phyloP scores from a whole-genome alignment of 2,329 filamentous ascomycete genomes.

The Tolypocladium sp. region DNA sequence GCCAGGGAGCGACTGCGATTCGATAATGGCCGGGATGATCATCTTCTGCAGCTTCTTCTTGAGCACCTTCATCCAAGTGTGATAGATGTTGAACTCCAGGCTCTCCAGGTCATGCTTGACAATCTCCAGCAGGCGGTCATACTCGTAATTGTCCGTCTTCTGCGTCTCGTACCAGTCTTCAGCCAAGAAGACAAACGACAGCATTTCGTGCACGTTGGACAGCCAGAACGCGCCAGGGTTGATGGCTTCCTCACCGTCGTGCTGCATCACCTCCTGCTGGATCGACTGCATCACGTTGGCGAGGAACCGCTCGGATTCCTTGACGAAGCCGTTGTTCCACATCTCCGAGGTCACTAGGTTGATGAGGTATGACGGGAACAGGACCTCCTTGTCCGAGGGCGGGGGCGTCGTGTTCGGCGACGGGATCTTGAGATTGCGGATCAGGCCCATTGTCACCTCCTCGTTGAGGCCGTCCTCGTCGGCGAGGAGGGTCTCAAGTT shows the following conservation, averaged over 20 bases:
- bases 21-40: constrained; percentile 98
- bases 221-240: constrained; percentile 98
- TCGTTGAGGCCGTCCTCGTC: constrained; percentile 96
- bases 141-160: constrained; percentile 99
- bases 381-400: constrained; percentile 94
- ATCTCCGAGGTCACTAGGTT: constrained; percentile 98
- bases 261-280: constrained; percentile 98
- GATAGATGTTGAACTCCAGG: constrained; percentile 99
- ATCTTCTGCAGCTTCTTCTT: constrained; percentile 99
- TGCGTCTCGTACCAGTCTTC: constrained; percentile 99
- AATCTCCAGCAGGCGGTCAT: constrained; percentile 92
- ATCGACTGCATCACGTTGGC: constrained; percentile 99
- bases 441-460: constrained; percentile 92
- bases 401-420: constrained; percentile 77
- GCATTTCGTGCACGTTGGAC: constrained; percentile 98
- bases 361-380: constrained; percentile 98
- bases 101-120: constrained; percentile 98
- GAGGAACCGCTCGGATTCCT: constrained; percentile 96
- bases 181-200: constrained; percentile 97
- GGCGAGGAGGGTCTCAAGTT: constrained; percentile 85
- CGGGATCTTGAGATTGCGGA: constrained; percentile 93
- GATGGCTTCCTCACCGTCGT: constrained; percentile 93
- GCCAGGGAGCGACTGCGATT: constrained; percentile 93
- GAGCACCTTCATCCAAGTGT: constrained; percentile 99
- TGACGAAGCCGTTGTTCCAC: constrained; percentile 99